These are phyloP conservation scores for Craterostigma plantagineum DNA, from an alignment of 257 asterid genomes.

Conservation along the genomic window DNA sequence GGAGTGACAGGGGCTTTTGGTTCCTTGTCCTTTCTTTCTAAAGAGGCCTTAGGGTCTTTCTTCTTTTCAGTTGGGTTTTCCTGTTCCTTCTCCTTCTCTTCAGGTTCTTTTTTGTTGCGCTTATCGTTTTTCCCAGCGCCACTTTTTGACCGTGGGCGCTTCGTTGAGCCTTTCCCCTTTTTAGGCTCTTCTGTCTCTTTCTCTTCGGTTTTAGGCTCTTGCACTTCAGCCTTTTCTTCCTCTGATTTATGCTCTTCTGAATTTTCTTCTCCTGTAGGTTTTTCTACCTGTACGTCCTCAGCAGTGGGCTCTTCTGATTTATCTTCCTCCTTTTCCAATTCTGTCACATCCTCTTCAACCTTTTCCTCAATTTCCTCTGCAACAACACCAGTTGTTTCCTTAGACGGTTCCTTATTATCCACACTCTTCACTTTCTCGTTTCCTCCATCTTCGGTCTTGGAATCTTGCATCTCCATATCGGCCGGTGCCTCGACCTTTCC, in stretches of 20 bases:
- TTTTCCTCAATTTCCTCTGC: slow-evolving; percentile 14
- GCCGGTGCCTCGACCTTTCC: slow-evolving; percentile 4
- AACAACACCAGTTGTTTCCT: neutral
- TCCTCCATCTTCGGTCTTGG: slow-evolving; percentile 8
- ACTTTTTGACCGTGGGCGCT: slow-evolving; percentile 33
- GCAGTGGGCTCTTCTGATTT: no score
- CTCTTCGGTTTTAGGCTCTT: slow-evolving; percentile 6
- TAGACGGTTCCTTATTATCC: slow-evolving; percentile 5
- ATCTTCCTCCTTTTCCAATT: slow-evolving; percentile 18
- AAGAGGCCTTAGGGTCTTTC: slow-evolving; percentile 15
- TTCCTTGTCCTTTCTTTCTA: slow-evolving; percentile 24
- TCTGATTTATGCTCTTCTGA: no score
- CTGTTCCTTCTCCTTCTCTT: slow-evolving; percentile 35
- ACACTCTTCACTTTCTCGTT: neutral
- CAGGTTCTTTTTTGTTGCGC: slow-evolving; percentile 22
- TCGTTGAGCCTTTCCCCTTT: slow-evolving; percentile 24
- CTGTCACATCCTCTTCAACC: slow-evolving; percentile 13
- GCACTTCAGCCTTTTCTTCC: neutral
- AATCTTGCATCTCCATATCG: slow-evolving; percentile 5
- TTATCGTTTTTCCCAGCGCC: slow-evolving; percentile 17
- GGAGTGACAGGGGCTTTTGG: slow-evolving; percentile 44
- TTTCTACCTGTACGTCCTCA: no score
- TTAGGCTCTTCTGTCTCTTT: slow-evolving; percentile 18
- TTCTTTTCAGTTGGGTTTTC: slow-evolving; percentile 14
- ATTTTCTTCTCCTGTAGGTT: no score